These are phyloP conservation scores for Pseudopediastrum boryanum DNA, from an alignment of 139 green algal species.

Conservation along the genomic window DNA sequence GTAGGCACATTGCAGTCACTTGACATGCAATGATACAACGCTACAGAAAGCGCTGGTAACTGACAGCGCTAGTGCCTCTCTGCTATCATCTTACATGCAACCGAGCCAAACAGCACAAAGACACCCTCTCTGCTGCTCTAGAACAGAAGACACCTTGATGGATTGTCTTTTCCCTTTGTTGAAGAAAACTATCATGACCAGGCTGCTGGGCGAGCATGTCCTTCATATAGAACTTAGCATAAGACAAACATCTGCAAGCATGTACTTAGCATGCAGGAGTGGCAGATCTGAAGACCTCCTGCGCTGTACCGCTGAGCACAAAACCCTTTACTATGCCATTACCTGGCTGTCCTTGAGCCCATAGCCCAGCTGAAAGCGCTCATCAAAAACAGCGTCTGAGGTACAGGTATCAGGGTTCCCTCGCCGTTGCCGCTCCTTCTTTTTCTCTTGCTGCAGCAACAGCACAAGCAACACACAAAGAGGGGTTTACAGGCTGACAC, in stretches of 20 bases:
- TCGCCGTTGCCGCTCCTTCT: constrained; percentile 44
- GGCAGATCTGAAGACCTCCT: neutral
- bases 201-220: constrained; percentile 11
- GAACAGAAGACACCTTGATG: too few species aligned
- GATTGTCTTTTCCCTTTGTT: too few species aligned
- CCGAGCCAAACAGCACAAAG: too few species aligned
- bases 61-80: too few species aligned
- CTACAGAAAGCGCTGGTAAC: too few species aligned
- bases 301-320: neutral
- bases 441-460: constrained; percentile 54
- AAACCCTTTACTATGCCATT: neutral
- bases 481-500: too few species aligned
- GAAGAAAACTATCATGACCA: neutral
- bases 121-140: too few species aligned
- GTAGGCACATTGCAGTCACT: too few species aligned
- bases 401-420: constrained; percentile 78
- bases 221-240: neutral
- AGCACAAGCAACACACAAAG: neutral
- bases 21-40: too few species aligned
- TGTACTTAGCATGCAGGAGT: constrained; percentile 8
- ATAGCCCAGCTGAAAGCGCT: constrained; percentile 69
- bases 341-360: constrained; percentile 47
- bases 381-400: constrained; percentile 81
- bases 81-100: too few species aligned
- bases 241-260: neutral